phyloP scores from a whole-genome alignment of 2,329 filamentous ascomycete genomes.

The Basipetospora chlamydospora region DNA sequence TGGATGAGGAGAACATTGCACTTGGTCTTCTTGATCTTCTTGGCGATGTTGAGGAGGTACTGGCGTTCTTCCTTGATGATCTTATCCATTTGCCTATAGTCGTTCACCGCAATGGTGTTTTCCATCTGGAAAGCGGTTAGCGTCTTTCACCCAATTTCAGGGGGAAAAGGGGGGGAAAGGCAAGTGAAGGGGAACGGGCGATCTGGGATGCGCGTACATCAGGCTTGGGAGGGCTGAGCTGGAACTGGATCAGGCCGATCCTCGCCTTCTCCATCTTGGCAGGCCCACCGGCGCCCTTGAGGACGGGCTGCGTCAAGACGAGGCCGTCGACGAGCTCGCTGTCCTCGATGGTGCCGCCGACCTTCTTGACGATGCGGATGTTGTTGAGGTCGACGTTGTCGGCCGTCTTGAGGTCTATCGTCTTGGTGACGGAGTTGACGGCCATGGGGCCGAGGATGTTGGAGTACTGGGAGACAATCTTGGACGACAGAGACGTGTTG shows the following conservation, averaged over 20 bases:
- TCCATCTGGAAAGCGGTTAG: conserved; percentile 56
- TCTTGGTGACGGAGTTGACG: conserved; percentile 88
- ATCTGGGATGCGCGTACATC: conserved; percentile 45
- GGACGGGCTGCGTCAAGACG: conserved; percentile 78
- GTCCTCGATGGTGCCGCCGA: conserved; percentile 95
- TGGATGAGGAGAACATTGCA: conserved; percentile 98
- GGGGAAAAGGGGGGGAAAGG: background rate
- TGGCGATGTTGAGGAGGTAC: conserved; percentile 96
- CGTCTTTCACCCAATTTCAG: background rate
- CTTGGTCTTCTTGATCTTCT: conserved; percentile 99
- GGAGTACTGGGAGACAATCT: conserved; percentile 96
- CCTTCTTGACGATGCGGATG: conserved; percentile 94
- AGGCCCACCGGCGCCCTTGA: conserved; percentile 87
- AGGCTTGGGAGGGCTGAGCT: conserved; percentile 93
- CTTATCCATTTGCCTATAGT: conserved; percentile 99
- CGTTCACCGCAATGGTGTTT: conserved; percentile 97
- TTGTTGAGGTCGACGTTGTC: conserved; percentile 95
- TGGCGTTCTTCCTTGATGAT: conserved; percentile 98
- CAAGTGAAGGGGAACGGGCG: background rate
- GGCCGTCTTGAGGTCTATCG: conserved; percentile 88
- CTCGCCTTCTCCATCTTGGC: conserved; percentile 90
- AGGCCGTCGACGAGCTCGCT: conserved; percentile 93
- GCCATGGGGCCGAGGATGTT: conserved; percentile 94
- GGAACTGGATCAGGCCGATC: conserved; percentile 97
- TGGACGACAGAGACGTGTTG: conserved; percentile 92